Evolutionary conservation across 2,329 filamentous ascomycete species (phyloP), one percentile per base, ranked within the genome.

Genomic region (Alternaria burnsii): DNA sequence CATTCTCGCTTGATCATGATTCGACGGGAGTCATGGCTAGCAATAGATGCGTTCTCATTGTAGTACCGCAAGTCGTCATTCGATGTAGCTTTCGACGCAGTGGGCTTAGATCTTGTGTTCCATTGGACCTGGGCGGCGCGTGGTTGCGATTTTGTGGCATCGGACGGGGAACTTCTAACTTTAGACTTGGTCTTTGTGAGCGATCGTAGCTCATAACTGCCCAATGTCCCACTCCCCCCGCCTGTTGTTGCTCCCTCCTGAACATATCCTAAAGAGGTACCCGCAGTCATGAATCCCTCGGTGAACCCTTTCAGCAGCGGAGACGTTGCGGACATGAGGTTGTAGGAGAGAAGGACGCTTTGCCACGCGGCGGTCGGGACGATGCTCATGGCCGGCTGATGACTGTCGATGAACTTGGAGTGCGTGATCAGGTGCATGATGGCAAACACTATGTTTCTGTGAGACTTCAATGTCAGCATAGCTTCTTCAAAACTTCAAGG

Each of bases 291-390:
- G 46, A 62, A 62, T 14, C 22, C 28, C 34, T 52, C 30, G 5
- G 52, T 44, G 12, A 62, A 62, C 1, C 47, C 47, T n/a, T 55
- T 55, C 11, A 59, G 56, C 5, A 48, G 28, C 3, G 59, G 59
- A 28, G 52, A 38, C 12, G 59, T 59, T 26, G 56, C 52, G n/a
- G 56, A 62, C 22, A 62, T 62, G 28, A 62, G 46, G 28, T 24
- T 55, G 18, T 52, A 62, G 1, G 40, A 54, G 3, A 62, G 28
- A 9, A 59, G 47, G 12, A 55, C 30, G 11, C 40, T 54, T 34
- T 62, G 59, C 59, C 59, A 59, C 22, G 14, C 47, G 18, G 42
- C 52, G 2, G 59, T 59, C 10, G 46, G 20, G 14, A 52, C 52
- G n/a, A 62, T 55, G 34, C 51, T 32, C 10, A 62, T 52, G 11